Conservation (phyloP, 768 basidiomycete species). For the Tylopilus vinaceipallidus region DNA sequence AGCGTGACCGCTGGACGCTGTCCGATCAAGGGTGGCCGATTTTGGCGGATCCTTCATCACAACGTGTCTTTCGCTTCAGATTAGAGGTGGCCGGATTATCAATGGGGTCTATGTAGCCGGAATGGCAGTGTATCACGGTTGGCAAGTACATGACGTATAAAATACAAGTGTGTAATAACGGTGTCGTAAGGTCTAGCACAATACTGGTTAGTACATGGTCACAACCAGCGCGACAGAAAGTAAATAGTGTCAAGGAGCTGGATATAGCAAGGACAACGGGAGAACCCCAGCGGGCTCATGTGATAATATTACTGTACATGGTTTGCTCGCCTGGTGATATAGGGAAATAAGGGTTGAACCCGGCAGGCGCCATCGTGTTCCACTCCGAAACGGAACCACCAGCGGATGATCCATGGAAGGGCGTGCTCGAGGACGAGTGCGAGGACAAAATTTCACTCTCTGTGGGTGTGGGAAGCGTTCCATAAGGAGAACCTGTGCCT, state of each 20-base stretch:
- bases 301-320: slow-evolving; percentile 58
- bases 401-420: slow-evolving; percentile 42
- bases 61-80: slow-evolving; percentile 54
- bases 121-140: slow-evolving; percentile 9
- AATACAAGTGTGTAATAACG: slow-evolving; percentile 26
- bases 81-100: slow-evolving; percentile 22
- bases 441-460: slow-evolving; percentile 58
- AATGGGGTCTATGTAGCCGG: slow-evolving; percentile 18
- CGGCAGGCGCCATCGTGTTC: slow-evolving; percentile 51
- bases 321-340: slow-evolving; percentile 51
- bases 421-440: slow-evolving; percentile 43
- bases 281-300: slow-evolving; percentile 33
- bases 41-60: slow-evolving; percentile 39
- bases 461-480: slow-evolving; percentile 53
- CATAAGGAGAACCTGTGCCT: slow-evolving; percentile 48
- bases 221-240: slow-evolving; percentile 31
- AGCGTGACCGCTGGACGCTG: slow-evolving; percentile 66
- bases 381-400: slow-evolving; percentile 58
- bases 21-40: slow-evolving; percentile 37
- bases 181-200: slow-evolving; percentile 29
- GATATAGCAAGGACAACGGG: slow-evolving; percentile 4
- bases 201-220: slow-evolving; percentile 27
- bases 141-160: slow-evolving; percentile 35
- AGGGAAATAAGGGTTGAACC: slow-evolving; percentile 72
- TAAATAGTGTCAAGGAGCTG: slow-evolving; percentile 26